phyloP scores from a whole-genome alignment of 257 asterid species.

The Ilex aquifolium region DNA sequence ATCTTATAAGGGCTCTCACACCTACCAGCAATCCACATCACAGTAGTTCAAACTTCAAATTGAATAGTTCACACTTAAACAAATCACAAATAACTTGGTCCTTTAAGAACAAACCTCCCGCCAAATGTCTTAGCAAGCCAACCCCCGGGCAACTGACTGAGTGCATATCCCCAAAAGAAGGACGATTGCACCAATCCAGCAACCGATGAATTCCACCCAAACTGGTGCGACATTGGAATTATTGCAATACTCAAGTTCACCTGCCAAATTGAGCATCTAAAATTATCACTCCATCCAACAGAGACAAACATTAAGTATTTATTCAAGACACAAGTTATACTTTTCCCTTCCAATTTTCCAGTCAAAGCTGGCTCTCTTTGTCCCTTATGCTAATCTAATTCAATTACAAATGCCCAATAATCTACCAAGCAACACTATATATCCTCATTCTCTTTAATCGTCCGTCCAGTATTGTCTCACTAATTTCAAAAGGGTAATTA shows the following conservation, averaged over 20 bases:
- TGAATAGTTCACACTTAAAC: too few relatives aligned
- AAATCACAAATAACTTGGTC: not conserved
- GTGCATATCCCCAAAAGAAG: conserved; percentile 99
- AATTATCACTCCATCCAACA: not conserved
- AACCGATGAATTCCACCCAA: conserved; percentile 87
- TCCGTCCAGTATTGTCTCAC: not conserved
- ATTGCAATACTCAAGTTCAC: conserved; percentile 95
- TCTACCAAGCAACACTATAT: not conserved
- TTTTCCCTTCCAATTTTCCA: not conserved
- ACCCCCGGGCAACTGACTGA: conserved; percentile 98
- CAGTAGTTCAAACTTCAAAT: too few relatives aligned
- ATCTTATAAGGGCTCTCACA: too few relatives aligned
- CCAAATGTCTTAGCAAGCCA: conserved; percentile 92
- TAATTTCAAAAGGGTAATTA: not conserved
- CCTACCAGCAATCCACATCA: too few relatives aligned
- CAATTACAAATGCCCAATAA: not conserved
- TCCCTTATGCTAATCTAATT: not conserved
- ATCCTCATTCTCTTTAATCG: too few relatives aligned
- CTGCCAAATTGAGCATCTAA: conserved; percentile 35
- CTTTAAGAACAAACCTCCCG: conserved; percentile 73
- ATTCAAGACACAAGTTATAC: not conserved
- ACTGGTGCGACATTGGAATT: conserved; percentile 97
- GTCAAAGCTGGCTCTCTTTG: not conserved
- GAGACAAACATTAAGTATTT: not conserved
- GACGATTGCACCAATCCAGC: conserved; percentile 99